Conservation (phyloP, 768 basidiomycete genomes). For the Xanthoconium stramineum region DNA sequence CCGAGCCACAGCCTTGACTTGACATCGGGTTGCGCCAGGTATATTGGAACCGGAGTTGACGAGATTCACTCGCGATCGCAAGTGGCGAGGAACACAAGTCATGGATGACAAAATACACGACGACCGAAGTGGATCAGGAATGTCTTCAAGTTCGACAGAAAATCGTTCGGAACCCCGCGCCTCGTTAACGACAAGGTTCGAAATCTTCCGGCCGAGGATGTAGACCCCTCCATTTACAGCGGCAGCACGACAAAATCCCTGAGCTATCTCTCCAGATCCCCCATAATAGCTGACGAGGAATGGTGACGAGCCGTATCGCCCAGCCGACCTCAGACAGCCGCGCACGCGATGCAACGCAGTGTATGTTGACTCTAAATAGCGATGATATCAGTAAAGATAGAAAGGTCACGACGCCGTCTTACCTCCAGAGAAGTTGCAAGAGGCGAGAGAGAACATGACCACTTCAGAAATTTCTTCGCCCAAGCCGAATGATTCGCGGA, state of each 20-base stretch:
- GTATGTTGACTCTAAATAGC: slow-evolving; percentile 56
- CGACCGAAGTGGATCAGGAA: slow-evolving; percentile 57
- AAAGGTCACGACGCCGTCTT: slow-evolving; percentile 12
- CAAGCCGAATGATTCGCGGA: slow-evolving; percentile 63
- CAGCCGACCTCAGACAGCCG: slow-evolving; percentile 71
- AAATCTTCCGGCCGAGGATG: slow-evolving; percentile 53
- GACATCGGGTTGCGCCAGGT: not conserved
- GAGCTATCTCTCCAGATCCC: slow-evolving; percentile 85
- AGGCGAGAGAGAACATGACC: slow-evolving; percentile 77
- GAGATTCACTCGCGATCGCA: slow-evolving; percentile 23
- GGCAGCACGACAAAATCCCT: slow-evolving; percentile 85
- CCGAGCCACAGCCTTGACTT: slow-evolving; percentile 35
- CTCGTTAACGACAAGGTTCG: slow-evolving; percentile 30
- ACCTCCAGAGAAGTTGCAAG: slow-evolving; percentile 62
- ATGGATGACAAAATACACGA: slow-evolving; percentile 53
- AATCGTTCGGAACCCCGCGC: slow-evolving; percentile 29
- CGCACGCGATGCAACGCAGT: slow-evolving; percentile 68
- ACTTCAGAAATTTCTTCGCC: slow-evolving; percentile 53
- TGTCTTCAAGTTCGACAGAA: slow-evolving; percentile 51
- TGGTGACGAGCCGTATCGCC: slow-evolving; percentile 83
- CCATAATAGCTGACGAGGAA: slow-evolving; percentile 97
- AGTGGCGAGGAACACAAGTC: slow-evolving; percentile 30
- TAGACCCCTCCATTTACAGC: slow-evolving; percentile 80
- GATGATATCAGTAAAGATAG: slow-evolving; percentile 1
- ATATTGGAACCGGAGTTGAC: slow-evolving; percentile 7